phyloP scores from a whole-genome alignment of 139 green algal genomes.

The Chlamydomonas schloesseri region DNA sequence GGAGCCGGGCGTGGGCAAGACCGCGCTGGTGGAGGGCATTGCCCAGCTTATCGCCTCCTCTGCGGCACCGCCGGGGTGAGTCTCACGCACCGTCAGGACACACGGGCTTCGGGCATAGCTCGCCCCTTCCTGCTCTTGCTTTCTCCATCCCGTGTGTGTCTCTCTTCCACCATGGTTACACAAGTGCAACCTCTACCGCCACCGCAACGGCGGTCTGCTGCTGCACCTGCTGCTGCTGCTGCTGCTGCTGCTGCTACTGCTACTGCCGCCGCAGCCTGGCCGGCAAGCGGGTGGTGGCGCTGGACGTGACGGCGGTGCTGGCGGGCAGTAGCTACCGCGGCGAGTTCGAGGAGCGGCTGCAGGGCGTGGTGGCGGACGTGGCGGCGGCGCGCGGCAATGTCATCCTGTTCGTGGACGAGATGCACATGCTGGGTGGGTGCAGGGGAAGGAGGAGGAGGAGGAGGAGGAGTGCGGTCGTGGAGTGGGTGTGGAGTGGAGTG shows the following conservation, averaged over 20 bases:
- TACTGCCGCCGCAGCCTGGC: slow-evolving; percentile 48
- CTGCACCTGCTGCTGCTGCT: no score
- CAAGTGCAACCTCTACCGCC: no score
- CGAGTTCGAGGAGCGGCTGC: slow-evolving; percentile 88
- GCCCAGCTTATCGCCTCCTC: slow-evolving; percentile 82
- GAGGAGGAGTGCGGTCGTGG: no score
- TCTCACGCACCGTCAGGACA: no score
- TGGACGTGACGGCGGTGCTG: slow-evolving; percentile 91
- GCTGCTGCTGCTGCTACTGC: no score
- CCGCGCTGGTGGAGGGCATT: slow-evolving; percentile 89
- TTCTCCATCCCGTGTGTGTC: no score
- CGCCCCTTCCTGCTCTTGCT: no score
- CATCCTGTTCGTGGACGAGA: slow-evolving; percentile 85
- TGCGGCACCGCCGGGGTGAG: slow-evolving; percentile 59
- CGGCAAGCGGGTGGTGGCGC: slow-evolving; percentile 78
- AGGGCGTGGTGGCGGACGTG: slow-evolving; percentile 72
- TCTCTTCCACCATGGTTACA: no score
- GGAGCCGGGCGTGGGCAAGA: slow-evolving; percentile 87
- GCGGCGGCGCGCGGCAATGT: slow-evolving; percentile 57
- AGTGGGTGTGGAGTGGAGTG: no score
- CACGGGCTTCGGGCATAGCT: no score
- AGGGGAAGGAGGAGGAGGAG: not conserved
- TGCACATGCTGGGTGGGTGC: slow-evolving; percentile 72
- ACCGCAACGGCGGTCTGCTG: no score
- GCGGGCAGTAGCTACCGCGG: slow-evolving; percentile 90